A percentile compares a stretch with the other conserved stretches of the same genome.
phyloP scores from a whole-genome alignment of 2,329 filamentous ascomycete genomes.

The Sporothrix pallida region DNA sequence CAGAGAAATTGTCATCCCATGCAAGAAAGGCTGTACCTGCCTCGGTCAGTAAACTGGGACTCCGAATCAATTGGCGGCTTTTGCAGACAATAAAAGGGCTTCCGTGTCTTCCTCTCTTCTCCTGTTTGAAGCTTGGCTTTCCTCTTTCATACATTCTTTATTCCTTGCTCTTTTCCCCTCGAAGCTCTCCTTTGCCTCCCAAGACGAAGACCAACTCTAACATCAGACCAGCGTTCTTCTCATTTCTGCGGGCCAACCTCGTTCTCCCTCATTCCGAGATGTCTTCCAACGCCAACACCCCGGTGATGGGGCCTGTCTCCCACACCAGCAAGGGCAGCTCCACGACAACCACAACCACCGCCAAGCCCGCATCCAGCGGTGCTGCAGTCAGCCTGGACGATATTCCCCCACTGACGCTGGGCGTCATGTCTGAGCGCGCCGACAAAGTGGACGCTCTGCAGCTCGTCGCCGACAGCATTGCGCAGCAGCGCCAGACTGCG shows the following conservation, averaged over 20 bases:
- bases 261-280: constrained; percentile 67
- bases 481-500: constrained; percentile 77
- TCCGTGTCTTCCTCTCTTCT: neutral
- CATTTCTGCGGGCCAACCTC: constrained; percentile 79
- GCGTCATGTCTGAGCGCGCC: constrained; percentile 57
- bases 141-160: neutral
- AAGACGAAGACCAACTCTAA: constrained; percentile 29
- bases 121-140: neutral
- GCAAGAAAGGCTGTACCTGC: neutral
- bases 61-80: neutral
- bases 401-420: constrained; percentile 69
- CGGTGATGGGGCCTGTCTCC: constrained; percentile 62
- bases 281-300: constrained; percentile 69
- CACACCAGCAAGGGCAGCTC: constrained; percentile 38
- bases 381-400: constrained; percentile 49
- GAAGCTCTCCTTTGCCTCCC: neutral
- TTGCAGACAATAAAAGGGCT: constrained; percentile 28
- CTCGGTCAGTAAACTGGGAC: constrained; percentile 27
- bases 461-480: constrained; percentile 79
- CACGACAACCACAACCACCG: constrained; percentile 11
- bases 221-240: constrained; percentile 71
- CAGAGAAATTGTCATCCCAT: constrained; percentile 2
- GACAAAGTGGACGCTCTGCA: constrained; percentile 72
- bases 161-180: neutral
- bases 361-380: constrained; percentile 8